A percentile compares a stretch with the other conserved stretches of the same genome.
phyloP scores from a whole-genome alignment of 2,329 filamentous ascomycete species.

The Colletotrichum sp. region DNA sequence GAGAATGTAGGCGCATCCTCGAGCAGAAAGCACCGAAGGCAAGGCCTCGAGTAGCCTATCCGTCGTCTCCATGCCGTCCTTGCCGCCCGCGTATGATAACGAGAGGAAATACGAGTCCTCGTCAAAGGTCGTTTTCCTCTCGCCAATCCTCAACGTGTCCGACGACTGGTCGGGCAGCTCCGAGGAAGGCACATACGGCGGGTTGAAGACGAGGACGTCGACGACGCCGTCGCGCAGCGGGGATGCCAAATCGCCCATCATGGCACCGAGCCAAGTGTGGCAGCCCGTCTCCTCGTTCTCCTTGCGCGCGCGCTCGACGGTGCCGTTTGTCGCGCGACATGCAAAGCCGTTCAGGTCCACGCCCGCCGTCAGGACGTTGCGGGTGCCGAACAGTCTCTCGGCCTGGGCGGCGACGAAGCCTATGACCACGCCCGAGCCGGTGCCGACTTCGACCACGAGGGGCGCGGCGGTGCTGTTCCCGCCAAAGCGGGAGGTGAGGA shows the following conservation, averaged over 20 bases:
- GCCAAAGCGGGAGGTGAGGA: constrained; percentile 69
- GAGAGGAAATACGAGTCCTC: constrained; percentile 83
- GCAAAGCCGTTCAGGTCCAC: constrained; percentile 88
- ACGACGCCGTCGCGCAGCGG: constrained; percentile 64
- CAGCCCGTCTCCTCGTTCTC: constrained; percentile 39
- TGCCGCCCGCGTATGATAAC: constrained; percentile 87
- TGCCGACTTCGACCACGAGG: constrained; percentile 84
- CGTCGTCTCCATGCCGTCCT: constrained; percentile 93
- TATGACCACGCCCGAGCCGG: constrained; percentile 92
- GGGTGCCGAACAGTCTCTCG: constrained; percentile 72
- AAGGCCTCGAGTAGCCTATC: constrained; percentile 76
- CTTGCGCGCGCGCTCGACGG: constrained; percentile 57
- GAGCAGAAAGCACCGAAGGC: constrained; percentile 63
- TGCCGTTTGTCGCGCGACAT: constrained; percentile 75
- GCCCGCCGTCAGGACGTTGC: constrained; percentile 73
- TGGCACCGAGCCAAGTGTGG: constrained; percentile 66
- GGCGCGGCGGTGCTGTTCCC: constrained; percentile 43
- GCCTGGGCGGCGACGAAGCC: constrained; percentile 85
- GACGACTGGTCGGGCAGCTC: constrained; percentile 61
- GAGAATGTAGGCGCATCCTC: constrained; percentile 87
- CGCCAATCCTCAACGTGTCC: constrained; percentile 12
- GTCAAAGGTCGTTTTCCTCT: constrained; percentile 63
- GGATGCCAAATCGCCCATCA: constrained; percentile 73
- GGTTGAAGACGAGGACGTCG: constrained; percentile 94
- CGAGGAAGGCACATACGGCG: constrained; percentile 91